Evolutionary conservation across 2,329 filamentous ascomycete genomes (phyloP).

Genomic region (Ceratocystis destructans): DNA sequence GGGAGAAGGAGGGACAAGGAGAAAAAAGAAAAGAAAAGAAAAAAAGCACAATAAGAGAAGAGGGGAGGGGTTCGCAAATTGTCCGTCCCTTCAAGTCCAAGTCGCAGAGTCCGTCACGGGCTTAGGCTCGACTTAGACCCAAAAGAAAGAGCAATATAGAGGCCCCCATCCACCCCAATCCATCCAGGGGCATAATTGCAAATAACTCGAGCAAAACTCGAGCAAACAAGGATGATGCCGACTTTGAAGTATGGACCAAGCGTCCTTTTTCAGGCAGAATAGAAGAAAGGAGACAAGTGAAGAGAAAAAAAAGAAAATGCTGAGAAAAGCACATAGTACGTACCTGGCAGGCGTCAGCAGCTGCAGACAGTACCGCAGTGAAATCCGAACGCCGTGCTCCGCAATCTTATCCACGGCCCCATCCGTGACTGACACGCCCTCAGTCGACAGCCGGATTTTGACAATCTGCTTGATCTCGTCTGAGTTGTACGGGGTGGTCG

Average conservation of each 20-base stretch:
- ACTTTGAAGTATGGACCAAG: neutral
- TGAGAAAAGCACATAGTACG: constrained; percentile 22
- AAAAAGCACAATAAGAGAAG: neutral
- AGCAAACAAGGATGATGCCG: constrained; percentile 7
- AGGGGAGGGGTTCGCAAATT: neutral
- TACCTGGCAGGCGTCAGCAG: constrained; percentile 71
- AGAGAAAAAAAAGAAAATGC: constrained; percentile 10
- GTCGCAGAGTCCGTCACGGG: neutral
- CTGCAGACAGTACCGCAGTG: constrained; percentile 84
- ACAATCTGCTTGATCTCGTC: constrained; percentile 91
- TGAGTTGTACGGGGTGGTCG: constrained; percentile 75
- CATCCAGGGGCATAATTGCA: constrained; percentile 6
- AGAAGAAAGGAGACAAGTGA: constrained; percentile 16
- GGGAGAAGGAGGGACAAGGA: neutral
- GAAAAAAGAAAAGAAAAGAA: neutral
- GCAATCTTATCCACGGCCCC: constrained; percentile 77
- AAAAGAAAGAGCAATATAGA: neutral
- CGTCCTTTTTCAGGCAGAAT: neutral
- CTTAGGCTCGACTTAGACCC: neutral
- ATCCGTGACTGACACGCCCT: constrained; percentile 65
- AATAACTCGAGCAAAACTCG: neutral
- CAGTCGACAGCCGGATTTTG: constrained; percentile 66
- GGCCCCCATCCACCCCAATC: neutral
- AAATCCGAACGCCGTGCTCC: constrained; percentile 75
- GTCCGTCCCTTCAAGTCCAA: neutral